Evolutionary conservation across 1,139 yeast genomes (phyloP).

Genomic region (Williopsis jadinii): DNA sequence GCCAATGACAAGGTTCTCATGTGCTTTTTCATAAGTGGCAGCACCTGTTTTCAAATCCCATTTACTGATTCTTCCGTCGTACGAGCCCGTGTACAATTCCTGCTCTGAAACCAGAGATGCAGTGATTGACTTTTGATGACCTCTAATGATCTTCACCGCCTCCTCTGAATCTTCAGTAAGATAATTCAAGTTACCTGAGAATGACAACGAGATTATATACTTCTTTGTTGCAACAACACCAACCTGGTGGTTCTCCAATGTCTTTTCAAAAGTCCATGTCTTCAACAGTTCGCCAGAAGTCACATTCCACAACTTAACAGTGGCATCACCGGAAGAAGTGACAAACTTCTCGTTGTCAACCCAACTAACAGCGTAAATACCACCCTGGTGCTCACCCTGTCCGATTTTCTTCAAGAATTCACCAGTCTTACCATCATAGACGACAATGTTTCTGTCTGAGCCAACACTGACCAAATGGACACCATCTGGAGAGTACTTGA

Average conservation of each 20-base stretch:
- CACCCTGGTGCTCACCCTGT: conserved; percentile 58
- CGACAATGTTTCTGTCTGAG: conserved; percentile 67
- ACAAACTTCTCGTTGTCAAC: conserved; percentile 54
- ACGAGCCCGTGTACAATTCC: conserved; percentile 59
- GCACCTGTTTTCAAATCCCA: conserved; percentile 43
- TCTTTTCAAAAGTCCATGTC: conserved; percentile 38
- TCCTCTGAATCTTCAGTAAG: conserved; percentile 33
- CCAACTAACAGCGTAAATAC: conserved; percentile 77
- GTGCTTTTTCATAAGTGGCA: conserved; percentile 35
- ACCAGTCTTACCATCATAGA: conserved; percentile 88
- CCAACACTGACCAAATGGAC: conserved; percentile 74
- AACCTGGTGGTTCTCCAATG: conserved; percentile 63
- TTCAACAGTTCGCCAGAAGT: conserved; percentile 31
- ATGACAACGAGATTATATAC: conserved; percentile 57
- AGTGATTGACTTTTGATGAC: conserved; percentile 82
- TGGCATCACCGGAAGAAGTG: conserved; percentile 80
- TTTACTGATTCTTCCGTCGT: conserved; percentile 66
- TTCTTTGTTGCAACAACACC: conserved; percentile 66
- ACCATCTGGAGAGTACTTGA: conserved; percentile 76
- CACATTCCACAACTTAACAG: conserved; percentile 59
- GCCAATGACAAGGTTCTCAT: conserved; percentile 53
- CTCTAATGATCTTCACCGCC: conserved; percentile 45
- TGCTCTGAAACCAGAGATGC: conserved; percentile 35
- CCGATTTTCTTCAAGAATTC: conserved; percentile 49
- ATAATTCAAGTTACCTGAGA: conserved; percentile 64